Conservation (phyloP, 2,329 filamentous ascomycete genomes). For the Massarina eburnea region DNA sequence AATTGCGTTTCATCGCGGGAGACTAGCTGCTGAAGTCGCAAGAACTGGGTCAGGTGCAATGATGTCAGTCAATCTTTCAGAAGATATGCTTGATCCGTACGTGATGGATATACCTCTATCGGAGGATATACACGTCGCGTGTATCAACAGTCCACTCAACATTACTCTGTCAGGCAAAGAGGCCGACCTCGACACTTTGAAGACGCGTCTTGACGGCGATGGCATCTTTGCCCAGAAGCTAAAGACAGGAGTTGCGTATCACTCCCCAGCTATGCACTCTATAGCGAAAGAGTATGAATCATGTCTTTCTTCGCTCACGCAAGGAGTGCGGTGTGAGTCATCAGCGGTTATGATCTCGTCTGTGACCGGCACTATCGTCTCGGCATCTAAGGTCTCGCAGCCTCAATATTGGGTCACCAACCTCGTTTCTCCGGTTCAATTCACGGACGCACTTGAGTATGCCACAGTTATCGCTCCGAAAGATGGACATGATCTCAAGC, state of each 20-base stretch:
- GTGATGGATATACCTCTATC: neutral
- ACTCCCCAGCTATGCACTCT: slow-evolving; percentile 45
- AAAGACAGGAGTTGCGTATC: slow-evolving; percentile 47
- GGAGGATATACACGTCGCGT: slow-evolving; percentile 7
- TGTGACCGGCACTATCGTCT: neutral
- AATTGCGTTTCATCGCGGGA: slow-evolving; percentile 1
- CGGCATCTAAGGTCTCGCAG: neutral
- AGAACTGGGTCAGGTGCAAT: neutral
- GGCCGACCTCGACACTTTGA: slow-evolving; percentile 35
- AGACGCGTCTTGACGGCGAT: slow-evolving; percentile 32
- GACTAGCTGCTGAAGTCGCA: neutral
- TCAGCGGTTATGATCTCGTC: neutral
- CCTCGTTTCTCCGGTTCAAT: slow-evolving; percentile 1
- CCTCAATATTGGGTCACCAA: slow-evolving; percentile 6
- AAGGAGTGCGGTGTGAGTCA: neutral
- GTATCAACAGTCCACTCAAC: slow-evolving; percentile 40
- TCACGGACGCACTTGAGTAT: slow-evolving; percentile 1
- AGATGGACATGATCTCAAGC: neutral
- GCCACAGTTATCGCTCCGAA: neutral
- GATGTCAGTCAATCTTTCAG: neutral
- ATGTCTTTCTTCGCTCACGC: neutral
- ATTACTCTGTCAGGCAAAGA: slow-evolving; percentile 48
- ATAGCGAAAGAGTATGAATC: slow-evolving; percentile 11
- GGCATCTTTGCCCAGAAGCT: slow-evolving; percentile 43
- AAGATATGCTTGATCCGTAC: neutral